Evolutionary conservation across 768 basidiomycete species (phyloP).

Genomic region (Aureoboletus auriporus): DNA sequence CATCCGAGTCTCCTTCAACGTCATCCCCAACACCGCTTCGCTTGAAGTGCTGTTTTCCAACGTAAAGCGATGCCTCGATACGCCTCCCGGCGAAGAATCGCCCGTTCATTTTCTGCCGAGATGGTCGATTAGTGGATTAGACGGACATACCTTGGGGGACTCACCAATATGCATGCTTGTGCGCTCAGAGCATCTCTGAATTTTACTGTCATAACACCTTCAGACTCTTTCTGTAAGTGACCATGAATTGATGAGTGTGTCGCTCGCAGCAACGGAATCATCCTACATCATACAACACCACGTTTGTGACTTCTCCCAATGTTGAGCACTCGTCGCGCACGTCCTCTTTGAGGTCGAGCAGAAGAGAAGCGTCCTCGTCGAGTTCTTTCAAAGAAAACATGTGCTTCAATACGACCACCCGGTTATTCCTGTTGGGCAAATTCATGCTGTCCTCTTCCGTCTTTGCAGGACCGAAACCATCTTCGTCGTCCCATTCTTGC

Average conservation of each 20-base stretch:
- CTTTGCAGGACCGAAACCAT: slow-evolving; percentile 77
- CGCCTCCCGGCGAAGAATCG: slow-evolving; percentile 84
- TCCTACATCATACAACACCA: slow-evolving; percentile 91
- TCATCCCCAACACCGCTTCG: slow-evolving; percentile 71
- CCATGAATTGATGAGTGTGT: slow-evolving; percentile 2
- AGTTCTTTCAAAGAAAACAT: slow-evolving; percentile 91
- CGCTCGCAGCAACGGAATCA: not conserved
- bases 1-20: slow-evolving; percentile 58
- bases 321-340: slow-evolving; percentile 90
- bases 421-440: slow-evolving; percentile 49
- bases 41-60: slow-evolving; percentile 77
- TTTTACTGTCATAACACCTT: slow-evolving; percentile 95
- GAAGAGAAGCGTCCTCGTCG: slow-evolving; percentile 75
- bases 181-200: slow-evolving; percentile 92
- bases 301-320: slow-evolving; percentile 93
- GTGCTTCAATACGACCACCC: slow-evolving; percentile 90
- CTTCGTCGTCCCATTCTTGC: slow-evolving; percentile 91
- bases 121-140: not conserved
- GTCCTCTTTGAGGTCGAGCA: slow-evolving; percentile 94
- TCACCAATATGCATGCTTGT: slow-evolving; percentile 83
- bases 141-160: slow-evolving; percentile 24
- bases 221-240: slow-evolving; percentile 70
- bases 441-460: slow-evolving; percentile 50
- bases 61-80: slow-evolving; percentile 77
- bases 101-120: slow-evolving; percentile 84